phyloP scores from a whole-genome alignment of 2,329 filamentous ascomycete genomes.

The Botrytis paeoniae region DNA sequence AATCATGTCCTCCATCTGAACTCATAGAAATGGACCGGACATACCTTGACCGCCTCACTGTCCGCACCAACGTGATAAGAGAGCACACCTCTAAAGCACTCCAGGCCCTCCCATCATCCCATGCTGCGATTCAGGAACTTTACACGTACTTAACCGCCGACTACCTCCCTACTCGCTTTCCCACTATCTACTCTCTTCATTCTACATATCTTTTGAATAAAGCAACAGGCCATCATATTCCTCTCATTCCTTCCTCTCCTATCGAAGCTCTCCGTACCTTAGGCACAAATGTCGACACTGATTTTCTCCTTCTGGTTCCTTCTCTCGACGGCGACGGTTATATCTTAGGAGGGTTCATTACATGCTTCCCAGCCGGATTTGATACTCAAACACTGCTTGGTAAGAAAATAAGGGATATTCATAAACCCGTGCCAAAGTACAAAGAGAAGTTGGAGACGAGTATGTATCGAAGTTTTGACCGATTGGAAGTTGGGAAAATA shows the following conservation, averaged over 20 bases:
- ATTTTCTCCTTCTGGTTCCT: conserved; percentile 57
- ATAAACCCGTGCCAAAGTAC: conserved; percentile 58
- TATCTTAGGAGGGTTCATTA: conserved; percentile 53
- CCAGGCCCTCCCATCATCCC: conserved; percentile 40
- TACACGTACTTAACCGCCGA: conserved; percentile 52
- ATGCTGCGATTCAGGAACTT: conserved; percentile 51
- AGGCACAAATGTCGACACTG: conserved; percentile 53
- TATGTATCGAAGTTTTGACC: conserved; percentile 61
- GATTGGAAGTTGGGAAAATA: conserved; percentile 50
- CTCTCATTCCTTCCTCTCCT: conserved; percentile 39
- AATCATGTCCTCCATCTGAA: conserved; percentile 50
- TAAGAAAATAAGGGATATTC: conserved; percentile 52
- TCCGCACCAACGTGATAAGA: conserved; percentile 48
- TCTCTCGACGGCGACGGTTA: conserved; percentile 43
- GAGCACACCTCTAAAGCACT: conserved; percentile 43
- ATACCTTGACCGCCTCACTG: conserved; percentile 49
- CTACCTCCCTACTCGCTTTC: conserved; percentile 57
- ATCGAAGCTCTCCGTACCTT: conserved; percentile 47
- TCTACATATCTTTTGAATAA: conserved; percentile 43
- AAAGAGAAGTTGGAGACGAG: conserved; percentile 51
- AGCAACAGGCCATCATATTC: conserved; percentile 44
- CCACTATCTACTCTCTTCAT: conserved; percentile 47
- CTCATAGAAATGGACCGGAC: conserved; percentile 58
- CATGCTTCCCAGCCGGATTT: conserved; percentile 58
- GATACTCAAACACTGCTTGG: conserved; percentile 53